Conservation (phyloP, 2,329 filamentous ascomycete species). For the Xylariaceae sp. region DNA sequence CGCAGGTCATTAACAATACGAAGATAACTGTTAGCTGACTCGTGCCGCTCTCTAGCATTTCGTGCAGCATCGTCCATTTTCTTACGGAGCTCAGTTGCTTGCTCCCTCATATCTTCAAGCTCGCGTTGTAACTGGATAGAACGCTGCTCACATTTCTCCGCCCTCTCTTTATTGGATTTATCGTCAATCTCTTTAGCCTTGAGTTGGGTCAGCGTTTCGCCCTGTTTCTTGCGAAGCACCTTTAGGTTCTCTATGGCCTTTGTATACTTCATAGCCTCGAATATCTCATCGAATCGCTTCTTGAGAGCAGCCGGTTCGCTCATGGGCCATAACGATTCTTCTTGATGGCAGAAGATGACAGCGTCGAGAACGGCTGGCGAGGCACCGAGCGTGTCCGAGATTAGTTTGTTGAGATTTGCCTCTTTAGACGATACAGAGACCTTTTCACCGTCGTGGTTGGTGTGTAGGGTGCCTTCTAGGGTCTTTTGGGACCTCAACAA, state of each 20-base stretch:
- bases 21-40: slow-evolving; percentile 68
- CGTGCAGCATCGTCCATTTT: slow-evolving; percentile 58
- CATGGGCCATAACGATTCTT: slow-evolving; percentile 96
- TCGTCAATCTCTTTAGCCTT: slow-evolving; percentile 73
- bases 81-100: slow-evolving; percentile 54
- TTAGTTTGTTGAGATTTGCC: slow-evolving; percentile 74
- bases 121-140: slow-evolving; percentile 61
- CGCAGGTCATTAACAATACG: slow-evolving; percentile 70
- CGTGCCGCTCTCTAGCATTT: slow-evolving; percentile 62
- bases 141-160: slow-evolving; percentile 64
- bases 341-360: slow-evolving; percentile 98
- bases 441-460: slow-evolving; percentile 74
- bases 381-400: slow-evolving; percentile 84
- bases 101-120: slow-evolving; percentile 57
- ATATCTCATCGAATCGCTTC: slow-evolving; percentile 95
- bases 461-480: slow-evolving; percentile 72
- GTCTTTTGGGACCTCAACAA: slow-evolving; percentile 72
- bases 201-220: slow-evolving; percentile 66
- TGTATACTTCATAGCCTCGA: slow-evolving; percentile 94
- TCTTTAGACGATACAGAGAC: slow-evolving; percentile 74
- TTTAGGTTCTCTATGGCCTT: slow-evolving; percentile 97
- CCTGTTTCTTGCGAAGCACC: slow-evolving; percentile 74
- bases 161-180: slow-evolving; percentile 80
- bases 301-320: slow-evolving; percentile 82
- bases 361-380: slow-evolving; percentile 85